Conservation (phyloP, 208 protist species). For the Leishmania lainsoni region DNA sequence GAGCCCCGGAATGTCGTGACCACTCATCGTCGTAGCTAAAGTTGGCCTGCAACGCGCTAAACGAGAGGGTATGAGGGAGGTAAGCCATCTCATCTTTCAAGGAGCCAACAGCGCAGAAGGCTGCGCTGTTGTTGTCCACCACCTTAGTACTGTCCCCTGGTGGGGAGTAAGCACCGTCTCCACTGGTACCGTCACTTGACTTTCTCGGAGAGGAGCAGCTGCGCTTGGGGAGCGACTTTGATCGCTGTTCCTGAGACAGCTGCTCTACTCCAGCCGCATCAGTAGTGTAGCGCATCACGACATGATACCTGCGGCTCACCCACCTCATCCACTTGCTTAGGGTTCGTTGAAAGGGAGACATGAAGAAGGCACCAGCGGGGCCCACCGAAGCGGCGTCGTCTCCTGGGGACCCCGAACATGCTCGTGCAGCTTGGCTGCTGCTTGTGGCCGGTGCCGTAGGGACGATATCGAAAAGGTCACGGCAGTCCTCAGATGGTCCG, state of each 20-base stretch:
- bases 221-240: neutral
- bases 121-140: neutral
- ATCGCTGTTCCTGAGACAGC: neutral
- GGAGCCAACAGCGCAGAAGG: conserved; percentile 2
- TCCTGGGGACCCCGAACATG: neutral
- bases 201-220: neutral
- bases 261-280: neutral
- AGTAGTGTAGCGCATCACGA: neutral
- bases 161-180: neutral
- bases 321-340: neutral
- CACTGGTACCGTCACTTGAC: neutral
- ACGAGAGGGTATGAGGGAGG: conserved; percentile 11
- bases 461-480: neutral
- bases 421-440: neutral
- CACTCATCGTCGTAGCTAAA: neutral
- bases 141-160: neutral
- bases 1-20: neutral
- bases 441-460: neutral
- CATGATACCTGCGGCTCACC: neutral
- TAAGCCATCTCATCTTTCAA: neutral
- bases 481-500: neutral
- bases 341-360: neutral
- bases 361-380: neutral
- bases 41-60: neutral
- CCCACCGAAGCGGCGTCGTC: neutral